Conservation (phyloP, 129 eudicot species). For the Artemisia tridentata region DNA sequence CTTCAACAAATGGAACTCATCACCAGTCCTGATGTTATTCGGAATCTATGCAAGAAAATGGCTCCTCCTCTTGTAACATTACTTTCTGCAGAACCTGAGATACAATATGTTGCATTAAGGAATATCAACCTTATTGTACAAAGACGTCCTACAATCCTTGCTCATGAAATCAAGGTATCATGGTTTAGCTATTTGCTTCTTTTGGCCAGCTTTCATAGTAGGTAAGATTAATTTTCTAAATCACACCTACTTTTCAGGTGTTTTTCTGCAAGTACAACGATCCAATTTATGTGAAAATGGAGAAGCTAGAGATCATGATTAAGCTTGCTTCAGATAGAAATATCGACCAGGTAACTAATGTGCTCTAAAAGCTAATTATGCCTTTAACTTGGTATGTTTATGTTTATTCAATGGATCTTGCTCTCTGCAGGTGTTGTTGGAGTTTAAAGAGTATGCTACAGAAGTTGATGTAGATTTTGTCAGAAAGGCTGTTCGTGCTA, state of each 20-base stretch:
- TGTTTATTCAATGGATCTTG: neutral
- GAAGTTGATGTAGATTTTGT: slow-evolving; percentile 99
- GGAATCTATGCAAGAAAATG: slow-evolving; percentile 99
- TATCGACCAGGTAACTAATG: slow-evolving; percentile 72
- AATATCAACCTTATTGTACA: slow-evolving; percentile 97
- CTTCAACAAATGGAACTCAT: slow-evolving; percentile 98
- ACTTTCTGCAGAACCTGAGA: slow-evolving; percentile 98
- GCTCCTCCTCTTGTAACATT: slow-evolving; percentile 99
- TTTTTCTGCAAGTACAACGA: slow-evolving; percentile 99
- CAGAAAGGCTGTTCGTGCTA: slow-evolving; percentile 98
- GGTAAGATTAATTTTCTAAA: slow-evolving; percentile 12
- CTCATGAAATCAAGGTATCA: slow-evolving; percentile 98
- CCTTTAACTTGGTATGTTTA: neutral
- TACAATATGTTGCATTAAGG: slow-evolving; percentile 94
- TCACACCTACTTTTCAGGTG: slow-evolving; percentile 48
- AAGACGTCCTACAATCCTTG: slow-evolving; percentile 92
- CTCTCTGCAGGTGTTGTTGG: slow-evolving; percentile 69
- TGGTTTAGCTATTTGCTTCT: slow-evolving; percentile 11
- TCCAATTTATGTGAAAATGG: slow-evolving; percentile 99
- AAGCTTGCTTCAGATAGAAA: slow-evolving; percentile 98
- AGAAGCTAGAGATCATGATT: slow-evolving; percentile 96
- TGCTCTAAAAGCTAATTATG: slow-evolving; percentile 13
- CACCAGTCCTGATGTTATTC: slow-evolving; percentile 94
- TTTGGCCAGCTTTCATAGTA: slow-evolving; percentile 5
- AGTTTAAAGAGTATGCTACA: slow-evolving; percentile 97